Evolutionary conservation across 2,329 filamentous ascomycete species (phyloP).

Genomic region (Penicillium sp.): DNA sequence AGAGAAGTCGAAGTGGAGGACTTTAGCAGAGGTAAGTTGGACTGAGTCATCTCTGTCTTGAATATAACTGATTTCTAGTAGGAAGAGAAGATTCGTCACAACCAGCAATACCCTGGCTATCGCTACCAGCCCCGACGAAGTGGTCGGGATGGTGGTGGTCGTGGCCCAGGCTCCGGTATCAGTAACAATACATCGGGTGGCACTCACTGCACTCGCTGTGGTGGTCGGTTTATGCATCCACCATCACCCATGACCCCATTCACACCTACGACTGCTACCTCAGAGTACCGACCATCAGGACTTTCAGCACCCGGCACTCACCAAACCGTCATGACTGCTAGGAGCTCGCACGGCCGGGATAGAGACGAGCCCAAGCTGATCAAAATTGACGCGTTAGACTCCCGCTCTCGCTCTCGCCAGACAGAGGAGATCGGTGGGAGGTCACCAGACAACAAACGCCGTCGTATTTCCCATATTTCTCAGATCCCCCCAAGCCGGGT

Average conservation of each 20-base stretch:
- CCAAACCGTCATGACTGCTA: slow-evolving; percentile 12
- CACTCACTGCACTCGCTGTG: slow-evolving; percentile 45
- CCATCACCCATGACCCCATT: slow-evolving; percentile 44
- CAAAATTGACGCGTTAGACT: not conserved
- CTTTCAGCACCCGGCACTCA: slow-evolving; percentile 31
- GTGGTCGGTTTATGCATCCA: slow-evolving; percentile 50
- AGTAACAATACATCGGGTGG: slow-evolving; percentile 39
- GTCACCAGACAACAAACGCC: slow-evolving; percentile 62
- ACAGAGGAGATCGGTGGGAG: slow-evolving; percentile 33
- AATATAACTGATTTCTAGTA: slow-evolving; percentile 28
- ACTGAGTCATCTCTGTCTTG: not conserved
- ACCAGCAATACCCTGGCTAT: slow-evolving; percentile 88
- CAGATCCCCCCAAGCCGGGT: slow-evolving; percentile 40
- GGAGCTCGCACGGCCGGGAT: slow-evolving; percentile 25
- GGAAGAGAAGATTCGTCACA: slow-evolving; percentile 88
- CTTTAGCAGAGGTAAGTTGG: slow-evolving; percentile 70
- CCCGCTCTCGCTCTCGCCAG: not conserved
- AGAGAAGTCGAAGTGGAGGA: slow-evolving; percentile 83
- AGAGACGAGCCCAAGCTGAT: slow-evolving; percentile 20
- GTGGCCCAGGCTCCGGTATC: slow-evolving; percentile 34
- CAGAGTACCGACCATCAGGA: slow-evolving; percentile 21
- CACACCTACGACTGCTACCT: slow-evolving; percentile 31
- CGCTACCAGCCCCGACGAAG: slow-evolving; percentile 83
- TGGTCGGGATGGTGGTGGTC: slow-evolving; percentile 54
- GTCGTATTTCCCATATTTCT: slow-evolving; percentile 57